Conservation (phyloP, 768 basidiomycete genomes). For the Leccinum aurantiacum region DNA sequence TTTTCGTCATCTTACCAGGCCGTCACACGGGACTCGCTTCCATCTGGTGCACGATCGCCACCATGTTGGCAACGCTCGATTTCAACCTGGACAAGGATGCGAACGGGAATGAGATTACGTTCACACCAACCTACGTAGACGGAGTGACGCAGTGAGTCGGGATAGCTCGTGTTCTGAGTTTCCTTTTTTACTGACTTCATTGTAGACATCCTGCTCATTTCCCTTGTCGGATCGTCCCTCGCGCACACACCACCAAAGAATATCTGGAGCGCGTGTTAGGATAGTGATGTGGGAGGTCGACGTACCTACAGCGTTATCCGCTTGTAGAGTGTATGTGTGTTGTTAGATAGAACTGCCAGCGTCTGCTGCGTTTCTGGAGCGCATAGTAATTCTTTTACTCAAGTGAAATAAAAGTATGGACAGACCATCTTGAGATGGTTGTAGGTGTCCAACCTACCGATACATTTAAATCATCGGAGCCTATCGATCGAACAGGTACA, state of each 20-base stretch:
- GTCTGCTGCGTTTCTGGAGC: no score
- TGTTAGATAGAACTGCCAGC: no score
- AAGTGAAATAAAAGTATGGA: no score
- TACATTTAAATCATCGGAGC: no score
- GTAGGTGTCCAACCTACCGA: no score
- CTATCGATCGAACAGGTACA: no score
- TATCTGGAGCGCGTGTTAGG: neutral
- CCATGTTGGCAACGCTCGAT: neutral
- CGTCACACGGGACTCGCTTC: neutral
- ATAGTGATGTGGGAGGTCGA: neutral
- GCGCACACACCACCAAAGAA: slow-evolving; percentile 5
- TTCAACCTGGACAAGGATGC: neutral
- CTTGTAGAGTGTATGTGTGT: no score
- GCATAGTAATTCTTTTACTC: no score
- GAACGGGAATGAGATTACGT: neutral
- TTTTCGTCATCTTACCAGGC: neutral
- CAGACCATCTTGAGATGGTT: no score
- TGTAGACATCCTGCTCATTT: slow-evolving; percentile 1
- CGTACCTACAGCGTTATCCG: neutral
- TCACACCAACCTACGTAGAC: neutral
- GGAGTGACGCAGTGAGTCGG: neutral
- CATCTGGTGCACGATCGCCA: neutral
- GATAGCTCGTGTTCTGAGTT: neutral
- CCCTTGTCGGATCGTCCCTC: slow-evolving; percentile 12
- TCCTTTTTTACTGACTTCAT: neutral